Evolutionary conservation across 1,284 basidiomycete species (phyloP), one percentile per base, ranked within the genome.

Genomic region (Ganoderma multipileum): DNA sequence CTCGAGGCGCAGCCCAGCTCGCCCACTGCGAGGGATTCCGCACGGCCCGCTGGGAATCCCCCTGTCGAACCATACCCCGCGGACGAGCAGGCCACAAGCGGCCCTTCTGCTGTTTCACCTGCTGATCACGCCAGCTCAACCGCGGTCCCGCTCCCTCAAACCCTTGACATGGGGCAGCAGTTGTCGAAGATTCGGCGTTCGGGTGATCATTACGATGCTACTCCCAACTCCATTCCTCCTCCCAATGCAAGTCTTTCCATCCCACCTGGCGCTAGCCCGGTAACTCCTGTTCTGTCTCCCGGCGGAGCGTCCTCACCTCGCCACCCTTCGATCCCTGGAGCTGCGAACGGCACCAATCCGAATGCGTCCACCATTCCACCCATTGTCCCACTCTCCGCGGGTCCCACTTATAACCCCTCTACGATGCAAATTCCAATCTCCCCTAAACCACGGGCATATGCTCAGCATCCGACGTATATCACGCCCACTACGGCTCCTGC

Each of bases 391-490:
- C 78, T 89, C 60, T 84, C 88, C 38, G 85, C 88, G 7, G 86
- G 88, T 14, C 87, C 88, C 47, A 84, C 86, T 23, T 91, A 90
- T 78, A 72, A 72, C 77, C 74, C 81, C 71, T 71, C 75, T n/a
- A 64, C 73, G 8, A 82, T 82, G 72, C 75, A 80, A 26, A 80
- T 86, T 33, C 87, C 89, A 41, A 83, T 92, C 54, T 88, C 92
- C 4, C 83, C 89, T 0, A 90, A 84, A 64, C 87, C 88, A 63
- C 87, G 91, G 65, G 91, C 86, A 4, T 89, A 86, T 76, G 84
- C 91, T 1, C 91, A 92, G 69, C 91, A 92, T 68, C 91, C 92
- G 11, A 93, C 89, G 0, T 93, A 89, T 72, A 88, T 93, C 74
- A 91, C 86, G 3, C 88, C 90, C 47, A 81, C 86, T 8, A 76